Base-by-base conservation (phyloP, 2,329 filamentous ascomycete genomes). In the Xylariaceae sp. region DNA sequence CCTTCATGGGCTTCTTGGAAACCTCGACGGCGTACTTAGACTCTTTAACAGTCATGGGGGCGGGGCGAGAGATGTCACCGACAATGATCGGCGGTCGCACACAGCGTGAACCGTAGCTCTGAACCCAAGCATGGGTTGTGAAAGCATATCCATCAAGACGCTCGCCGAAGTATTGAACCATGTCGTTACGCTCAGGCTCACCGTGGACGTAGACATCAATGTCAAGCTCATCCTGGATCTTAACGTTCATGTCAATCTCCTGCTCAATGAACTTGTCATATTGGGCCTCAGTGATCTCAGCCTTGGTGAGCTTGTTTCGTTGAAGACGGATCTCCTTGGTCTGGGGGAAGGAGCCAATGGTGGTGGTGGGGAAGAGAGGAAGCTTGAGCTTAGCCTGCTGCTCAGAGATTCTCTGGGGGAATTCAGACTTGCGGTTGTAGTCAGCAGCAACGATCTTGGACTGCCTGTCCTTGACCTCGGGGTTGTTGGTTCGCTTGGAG, bases 81-180 rank as follows among this genome's bases (percentile, higher is more conserved):
- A 97, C 93, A 64, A 98, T 88, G 75, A 98, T 98, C 54, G 93
- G 93, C 62, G 93, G 93, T 68, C 93, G 88, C 62, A 98, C 93
- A 72, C 93, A 98, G 66, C 93, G 93, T 59, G 93, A 98, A 64
- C 93, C 93, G 73, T 98, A 98, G 63, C 83, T 89, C 82, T 98
- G 90, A 47, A 98, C 93, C 93, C 93, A 98, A 61, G 88, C 93
- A 76, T 96, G 88, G 70, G 92, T 97, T 69, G 93, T 98, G 83
- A 98, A 98, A 68, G 90, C 86, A 71, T 97, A 98, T 65, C 93
- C 93, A 64, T 94, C 83, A 54, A 98, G 81, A 65, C 89, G 87
- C 83, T 98, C 93, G 73, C 93, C 93, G 63, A 98, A 98, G 85
- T 96, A 98, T 76, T 98, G 93, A 43, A 98, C 93, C 93, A 98